phyloP scores from a whole-genome alignment of 495 filamentous ascomycete species.

The Staphylotrichum longicolle region DNA sequence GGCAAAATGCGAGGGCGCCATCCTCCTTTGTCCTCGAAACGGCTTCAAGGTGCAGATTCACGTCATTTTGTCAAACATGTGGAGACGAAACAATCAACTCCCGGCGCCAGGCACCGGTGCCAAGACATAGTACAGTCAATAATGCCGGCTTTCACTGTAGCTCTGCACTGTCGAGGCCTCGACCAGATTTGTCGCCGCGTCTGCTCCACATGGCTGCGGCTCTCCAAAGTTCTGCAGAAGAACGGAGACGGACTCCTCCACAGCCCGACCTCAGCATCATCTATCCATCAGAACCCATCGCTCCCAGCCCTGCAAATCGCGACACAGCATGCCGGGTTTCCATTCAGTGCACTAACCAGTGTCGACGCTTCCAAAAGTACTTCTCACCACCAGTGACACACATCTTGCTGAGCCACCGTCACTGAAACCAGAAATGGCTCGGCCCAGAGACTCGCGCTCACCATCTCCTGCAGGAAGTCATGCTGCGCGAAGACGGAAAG shows the following conservation, averaged over 20 bases:
- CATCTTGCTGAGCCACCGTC: conserved; percentile 43
- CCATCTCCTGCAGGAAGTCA: conserved; percentile 93
- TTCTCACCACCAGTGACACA: conserved; percentile 59
- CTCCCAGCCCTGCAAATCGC: not conserved
- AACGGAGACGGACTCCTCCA: not conserved
- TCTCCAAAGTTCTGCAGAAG: conserved; percentile 2
- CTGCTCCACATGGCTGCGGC: conserved; percentile 8
- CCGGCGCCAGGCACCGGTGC: not conserved
- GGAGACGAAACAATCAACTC: not conserved
- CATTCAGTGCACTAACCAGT: conserved; percentile 24
- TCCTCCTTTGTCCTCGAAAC: no score
- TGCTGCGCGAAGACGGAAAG: conserved; percentile 72
- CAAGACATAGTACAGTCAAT: not conserved
- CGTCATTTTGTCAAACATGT: no score
- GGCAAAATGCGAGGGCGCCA: no score
- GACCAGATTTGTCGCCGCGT: conserved; percentile 6
- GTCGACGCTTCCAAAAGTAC: conserved; percentile 49
- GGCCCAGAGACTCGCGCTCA: conserved; percentile 90
- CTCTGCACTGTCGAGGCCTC: not conserved
- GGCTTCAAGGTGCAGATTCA: no score
- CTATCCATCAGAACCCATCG: not conserved
- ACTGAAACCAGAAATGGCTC: conserved; percentile 63
- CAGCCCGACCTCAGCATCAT: conserved; percentile 5
- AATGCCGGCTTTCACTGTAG: not conserved
- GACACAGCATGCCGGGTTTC: conserved; percentile 14